phyloP scores from a whole-genome alignment of 2,329 filamentous ascomycete species.

The Ophioceras dolichostomum region DNA sequence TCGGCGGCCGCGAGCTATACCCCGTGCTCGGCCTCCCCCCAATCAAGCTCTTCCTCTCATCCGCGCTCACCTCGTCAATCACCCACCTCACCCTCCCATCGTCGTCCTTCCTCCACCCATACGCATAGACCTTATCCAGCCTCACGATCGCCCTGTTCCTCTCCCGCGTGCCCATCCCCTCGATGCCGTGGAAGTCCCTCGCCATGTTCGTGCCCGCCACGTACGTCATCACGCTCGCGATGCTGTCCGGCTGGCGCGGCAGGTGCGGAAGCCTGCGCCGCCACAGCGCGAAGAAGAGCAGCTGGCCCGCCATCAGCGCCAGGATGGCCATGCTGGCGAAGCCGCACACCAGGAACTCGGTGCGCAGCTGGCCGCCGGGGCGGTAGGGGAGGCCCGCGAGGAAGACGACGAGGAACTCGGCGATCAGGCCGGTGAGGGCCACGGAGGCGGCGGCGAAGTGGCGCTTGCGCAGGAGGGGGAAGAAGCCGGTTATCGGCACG shows the following conservation, averaged over 20 bases:
- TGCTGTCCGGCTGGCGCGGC: slow-evolving; percentile 11
- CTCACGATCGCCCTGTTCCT: slow-evolving; percentile 6
- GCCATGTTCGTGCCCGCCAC: slow-evolving; percentile 11
- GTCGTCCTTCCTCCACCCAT: slow-evolving; percentile 9
- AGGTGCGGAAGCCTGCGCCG: slow-evolving; percentile 9
- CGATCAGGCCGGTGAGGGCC: slow-evolving; percentile 8
- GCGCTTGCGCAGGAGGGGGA: slow-evolving; percentile 8
- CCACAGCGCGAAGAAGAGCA: slow-evolving; percentile 9
- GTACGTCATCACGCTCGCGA: slow-evolving; percentile 13
- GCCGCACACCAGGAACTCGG: slow-evolving; percentile 11
- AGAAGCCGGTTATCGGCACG: slow-evolving; percentile 8
- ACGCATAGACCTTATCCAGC: slow-evolving; percentile 10
- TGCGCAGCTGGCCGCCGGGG: slow-evolving; percentile 11
- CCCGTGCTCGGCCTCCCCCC: too few species aligned
- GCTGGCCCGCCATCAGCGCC: slow-evolving; percentile 8
- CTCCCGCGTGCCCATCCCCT: slow-evolving; percentile 4
- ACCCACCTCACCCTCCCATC: too few species aligned
- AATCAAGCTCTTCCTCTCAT: too few species aligned
- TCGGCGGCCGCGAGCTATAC: too few species aligned
- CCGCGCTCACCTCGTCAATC: too few species aligned
- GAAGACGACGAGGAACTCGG: slow-evolving; percentile 12
- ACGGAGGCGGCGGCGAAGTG: slow-evolving; percentile 9
- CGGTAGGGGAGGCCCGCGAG: slow-evolving; percentile 12
- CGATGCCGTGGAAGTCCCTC: slow-evolving; percentile 8
- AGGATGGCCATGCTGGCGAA: slow-evolving; percentile 6